Conservation (phyloP, 1,284 basidiomycete genomes). For the Athelia sp. region DNA sequence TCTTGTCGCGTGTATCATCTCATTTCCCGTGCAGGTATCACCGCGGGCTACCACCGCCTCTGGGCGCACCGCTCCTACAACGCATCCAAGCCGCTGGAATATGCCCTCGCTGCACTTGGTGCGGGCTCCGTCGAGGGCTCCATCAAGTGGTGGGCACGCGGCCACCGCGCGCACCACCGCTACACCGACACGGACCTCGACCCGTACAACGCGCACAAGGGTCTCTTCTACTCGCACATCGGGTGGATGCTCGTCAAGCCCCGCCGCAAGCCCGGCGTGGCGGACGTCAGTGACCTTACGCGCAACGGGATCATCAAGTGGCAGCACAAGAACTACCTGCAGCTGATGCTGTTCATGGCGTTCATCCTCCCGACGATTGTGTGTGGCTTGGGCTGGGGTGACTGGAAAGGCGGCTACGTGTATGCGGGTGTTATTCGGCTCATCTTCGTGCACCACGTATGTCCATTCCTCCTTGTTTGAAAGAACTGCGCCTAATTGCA, state of each 20-base stretch:
- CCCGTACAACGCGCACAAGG: conserved; percentile 89
- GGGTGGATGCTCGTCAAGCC: conserved; percentile 95
- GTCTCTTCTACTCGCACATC: conserved; percentile 76
- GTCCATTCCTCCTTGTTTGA: conserved; percentile 22
- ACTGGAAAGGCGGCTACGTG: conserved; percentile 80
- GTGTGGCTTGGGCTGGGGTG: conserved; percentile 80
- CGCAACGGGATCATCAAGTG: conserved; percentile 77
- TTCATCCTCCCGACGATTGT: conserved; percentile 74
- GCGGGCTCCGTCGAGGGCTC: conserved; percentile 88
- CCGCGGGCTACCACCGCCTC: conserved; percentile 85
- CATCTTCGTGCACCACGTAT: conserved; percentile 84
- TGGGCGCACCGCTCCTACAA: conserved; percentile 94
- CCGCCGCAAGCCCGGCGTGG: conserved; percentile 80
- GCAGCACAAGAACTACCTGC: conserved; percentile 83
- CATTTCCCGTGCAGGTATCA: conserved; percentile 39
- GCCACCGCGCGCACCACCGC: conserved; percentile 90
- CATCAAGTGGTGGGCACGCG: conserved; percentile 94
- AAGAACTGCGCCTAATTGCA: too few relatives aligned
- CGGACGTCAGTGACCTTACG: conserved; percentile 82
- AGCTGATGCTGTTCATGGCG: conserved; percentile 68
- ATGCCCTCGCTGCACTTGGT: conserved; percentile 72
- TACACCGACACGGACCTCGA: conserved; percentile 96
- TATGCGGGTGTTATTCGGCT: conserved; percentile 84
- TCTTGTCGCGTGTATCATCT: conserved; percentile 2
- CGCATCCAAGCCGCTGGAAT: conserved; percentile 77